Evolutionary conservation across 2,329 filamentous ascomycete genomes (phyloP).

Genomic region (Fusarium continuum): DNA sequence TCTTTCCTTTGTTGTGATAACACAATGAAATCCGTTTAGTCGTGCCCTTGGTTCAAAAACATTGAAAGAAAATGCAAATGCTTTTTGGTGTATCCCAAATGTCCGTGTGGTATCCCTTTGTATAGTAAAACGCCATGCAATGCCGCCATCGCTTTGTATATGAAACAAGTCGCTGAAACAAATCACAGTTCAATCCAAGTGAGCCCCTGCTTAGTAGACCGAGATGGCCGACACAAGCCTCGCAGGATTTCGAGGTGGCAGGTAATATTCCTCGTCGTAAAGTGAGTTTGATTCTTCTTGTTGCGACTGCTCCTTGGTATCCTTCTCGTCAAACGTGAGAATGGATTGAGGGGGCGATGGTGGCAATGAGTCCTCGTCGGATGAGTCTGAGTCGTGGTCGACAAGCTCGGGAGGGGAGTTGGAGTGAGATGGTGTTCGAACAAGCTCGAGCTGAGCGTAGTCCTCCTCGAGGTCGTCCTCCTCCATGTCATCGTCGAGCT

Average conservation of each 20-base stretch:
- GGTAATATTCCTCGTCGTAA: slow-evolving; percentile 64
- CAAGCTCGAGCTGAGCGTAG: slow-evolving; percentile 71
- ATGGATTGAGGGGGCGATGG: slow-evolving; percentile 70
- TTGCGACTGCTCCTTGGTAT: slow-evolving; percentile 54
- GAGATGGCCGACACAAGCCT: slow-evolving; percentile 65
- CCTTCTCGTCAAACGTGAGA: slow-evolving; percentile 69
- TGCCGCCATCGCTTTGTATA: slow-evolving; percentile 43
- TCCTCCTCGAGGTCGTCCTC: slow-evolving; percentile 70
- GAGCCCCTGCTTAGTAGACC: slow-evolving; percentile 57
- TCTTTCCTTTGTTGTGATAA: slow-evolving; percentile 31
- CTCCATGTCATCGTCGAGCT: slow-evolving; percentile 56
- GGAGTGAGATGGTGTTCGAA: slow-evolving; percentile 73
- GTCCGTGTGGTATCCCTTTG: slow-evolving; percentile 45
- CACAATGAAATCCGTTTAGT: slow-evolving; percentile 30
- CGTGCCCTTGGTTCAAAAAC: slow-evolving; percentile 9
- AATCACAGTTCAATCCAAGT: slow-evolving; percentile 36
- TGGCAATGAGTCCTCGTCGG: slow-evolving; percentile 80
- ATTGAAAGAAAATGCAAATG: slow-evolving; percentile 24
- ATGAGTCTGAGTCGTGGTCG: slow-evolving; percentile 74
- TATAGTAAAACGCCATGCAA: slow-evolving; percentile 43
- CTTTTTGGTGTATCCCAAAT: slow-evolving; percentile 34
- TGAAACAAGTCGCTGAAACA: slow-evolving; percentile 40
- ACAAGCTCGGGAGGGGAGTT: slow-evolving; percentile 75
- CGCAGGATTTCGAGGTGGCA: slow-evolving; percentile 60
- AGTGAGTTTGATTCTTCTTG: slow-evolving; percentile 53